A percentile compares a stretch with the other conserved stretches of the same genome.
Conservation (phyloP, 768 basidiomycete genomes). For the Boletus tomentosulus region DNA sequence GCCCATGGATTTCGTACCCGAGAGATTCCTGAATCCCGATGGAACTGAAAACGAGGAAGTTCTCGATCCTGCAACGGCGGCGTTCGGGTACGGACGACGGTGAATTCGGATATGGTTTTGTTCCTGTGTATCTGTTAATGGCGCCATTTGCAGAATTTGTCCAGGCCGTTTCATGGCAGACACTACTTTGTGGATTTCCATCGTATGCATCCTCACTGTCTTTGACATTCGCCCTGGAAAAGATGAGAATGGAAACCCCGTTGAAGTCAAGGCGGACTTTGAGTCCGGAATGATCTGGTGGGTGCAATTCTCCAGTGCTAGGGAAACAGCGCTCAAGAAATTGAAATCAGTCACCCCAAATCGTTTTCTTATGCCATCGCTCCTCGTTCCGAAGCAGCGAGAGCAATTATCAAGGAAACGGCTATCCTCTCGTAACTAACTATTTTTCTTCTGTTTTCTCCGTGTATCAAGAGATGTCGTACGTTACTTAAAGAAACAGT, state of each 20-base stretch:
- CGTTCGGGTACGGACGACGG: conserved; percentile 38
- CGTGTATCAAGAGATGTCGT: neutral
- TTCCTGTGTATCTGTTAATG: neutral
- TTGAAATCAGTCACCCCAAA: conserved; percentile 26
- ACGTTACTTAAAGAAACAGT: neutral
- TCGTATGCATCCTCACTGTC: conserved; percentile 28
- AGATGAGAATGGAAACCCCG: conserved; percentile 14
- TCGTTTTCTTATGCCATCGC: conserved; percentile 28
- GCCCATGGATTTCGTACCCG: conserved; percentile 35
- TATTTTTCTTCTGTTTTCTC: neutral
- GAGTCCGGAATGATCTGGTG: conserved; percentile 31
- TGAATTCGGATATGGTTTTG: conserved; percentile 1
- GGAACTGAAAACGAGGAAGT: conserved; percentile 32
- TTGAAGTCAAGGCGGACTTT: conserved; percentile 21
- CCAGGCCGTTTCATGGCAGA: conserved; percentile 45
- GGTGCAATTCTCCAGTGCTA: neutral
- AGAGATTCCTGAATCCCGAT: conserved; percentile 36
- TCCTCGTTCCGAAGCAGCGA: conserved; percentile 29
- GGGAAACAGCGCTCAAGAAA: neutral
- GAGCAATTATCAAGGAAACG: conserved; percentile 26
- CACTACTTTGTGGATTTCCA: conserved; percentile 34
- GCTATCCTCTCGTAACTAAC: conserved; percentile 18
- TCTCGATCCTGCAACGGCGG: conserved; percentile 27
- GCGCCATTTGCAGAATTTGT: conserved; percentile 28
- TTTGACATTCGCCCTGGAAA: conserved; percentile 24